Evolutionary conservation across 352 stramenopile species (phyloP).

Genomic region (Phytophthora uliginosa): DNA sequence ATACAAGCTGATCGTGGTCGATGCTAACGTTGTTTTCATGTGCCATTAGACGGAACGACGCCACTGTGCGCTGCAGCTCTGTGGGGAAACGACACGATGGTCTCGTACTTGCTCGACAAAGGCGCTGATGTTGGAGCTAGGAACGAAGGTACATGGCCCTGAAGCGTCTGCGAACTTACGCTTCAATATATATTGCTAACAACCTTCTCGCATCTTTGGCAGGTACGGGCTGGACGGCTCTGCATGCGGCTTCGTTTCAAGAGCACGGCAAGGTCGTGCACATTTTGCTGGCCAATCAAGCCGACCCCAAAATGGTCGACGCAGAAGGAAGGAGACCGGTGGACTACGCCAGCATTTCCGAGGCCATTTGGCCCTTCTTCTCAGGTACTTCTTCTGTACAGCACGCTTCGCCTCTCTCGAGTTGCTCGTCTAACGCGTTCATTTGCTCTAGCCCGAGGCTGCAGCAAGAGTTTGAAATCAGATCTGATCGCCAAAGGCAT

Average conservation of each 20-base stretch:
- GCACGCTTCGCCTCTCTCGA: not conserved
- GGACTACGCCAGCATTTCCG: slow-evolving; percentile 80
- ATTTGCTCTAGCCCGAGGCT: slow-evolving; percentile 49
- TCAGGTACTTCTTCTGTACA: slow-evolving; percentile 36
- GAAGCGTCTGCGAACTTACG: not conserved
- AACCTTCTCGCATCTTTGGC: not conserved
- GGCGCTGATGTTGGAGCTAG: slow-evolving; percentile 56
- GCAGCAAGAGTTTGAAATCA: slow-evolving; percentile 59
- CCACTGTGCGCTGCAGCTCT: slow-evolving; percentile 67
- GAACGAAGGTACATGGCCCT: slow-evolving; percentile 59
- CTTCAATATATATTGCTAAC: not conserved
- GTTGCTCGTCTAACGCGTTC: not conserved
- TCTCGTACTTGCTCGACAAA: slow-evolving; percentile 66
- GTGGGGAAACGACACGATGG: slow-evolving; percentile 77
- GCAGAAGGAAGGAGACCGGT: slow-evolving; percentile 57
- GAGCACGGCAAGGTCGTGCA: slow-evolving; percentile 75
- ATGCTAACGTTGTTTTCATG: not conserved
- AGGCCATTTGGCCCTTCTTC: slow-evolving; percentile 80
- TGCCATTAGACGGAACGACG: slow-evolving; percentile 63
- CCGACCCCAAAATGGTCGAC: slow-evolving; percentile 56
- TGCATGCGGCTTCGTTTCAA: slow-evolving; percentile 75
- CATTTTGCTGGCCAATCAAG: slow-evolving; percentile 57
- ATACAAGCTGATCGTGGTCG: not conserved
- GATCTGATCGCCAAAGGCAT: slow-evolving; percentile 71
- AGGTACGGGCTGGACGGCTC: slow-evolving; percentile 75